Percentiles rank a stretch among this genome's conserved stretches.
Conservation (phyloP, 2,329 filamentous ascomycete species). For the Aaosphaeria pasadenensis region DNA sequence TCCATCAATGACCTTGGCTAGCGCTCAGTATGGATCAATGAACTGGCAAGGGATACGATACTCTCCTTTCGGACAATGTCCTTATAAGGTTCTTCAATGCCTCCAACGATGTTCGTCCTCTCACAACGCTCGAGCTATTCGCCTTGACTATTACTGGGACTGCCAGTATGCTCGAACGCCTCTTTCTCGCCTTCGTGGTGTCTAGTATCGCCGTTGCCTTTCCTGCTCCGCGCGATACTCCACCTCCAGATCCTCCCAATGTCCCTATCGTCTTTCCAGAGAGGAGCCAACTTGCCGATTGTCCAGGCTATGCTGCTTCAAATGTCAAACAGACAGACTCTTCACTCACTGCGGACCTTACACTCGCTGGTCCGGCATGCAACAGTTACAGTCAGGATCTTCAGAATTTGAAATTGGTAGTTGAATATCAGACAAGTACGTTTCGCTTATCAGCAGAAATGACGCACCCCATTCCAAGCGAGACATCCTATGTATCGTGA, state of each 20-base stretch:
- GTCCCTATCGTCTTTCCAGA: neutral
- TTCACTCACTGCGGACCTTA: slow-evolving; percentile 67
- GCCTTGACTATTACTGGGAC: neutral
- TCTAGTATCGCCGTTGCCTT: neutral
- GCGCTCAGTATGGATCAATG: no score
- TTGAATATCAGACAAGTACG: slow-evolving; percentile 61
- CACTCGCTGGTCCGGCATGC: slow-evolving; percentile 64
- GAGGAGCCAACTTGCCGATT: slow-evolving; percentile 29
- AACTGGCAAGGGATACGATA: no score
- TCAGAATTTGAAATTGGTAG: slow-evolving; percentile 53
- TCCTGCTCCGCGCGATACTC: neutral
- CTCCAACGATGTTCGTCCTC: no score
- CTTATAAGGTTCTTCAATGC: no score
- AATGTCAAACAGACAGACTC: slow-evolving; percentile 53
- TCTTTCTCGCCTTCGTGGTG: neutral
- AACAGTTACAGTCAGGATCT: slow-evolving; percentile 60
- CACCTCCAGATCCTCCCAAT: neutral
- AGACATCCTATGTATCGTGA: neutral
- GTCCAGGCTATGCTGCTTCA: slow-evolving; percentile 66
- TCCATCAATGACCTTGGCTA: no score
- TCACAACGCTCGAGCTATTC: no score
- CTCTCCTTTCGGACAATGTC: no score
- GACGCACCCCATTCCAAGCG: neutral
- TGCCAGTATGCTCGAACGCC: neutral
- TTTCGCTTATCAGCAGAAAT: slow-evolving; percentile 5